phyloP scores from a whole-genome alignment of 306 rosid genomes.

The Vigna nakashimae region DNA sequence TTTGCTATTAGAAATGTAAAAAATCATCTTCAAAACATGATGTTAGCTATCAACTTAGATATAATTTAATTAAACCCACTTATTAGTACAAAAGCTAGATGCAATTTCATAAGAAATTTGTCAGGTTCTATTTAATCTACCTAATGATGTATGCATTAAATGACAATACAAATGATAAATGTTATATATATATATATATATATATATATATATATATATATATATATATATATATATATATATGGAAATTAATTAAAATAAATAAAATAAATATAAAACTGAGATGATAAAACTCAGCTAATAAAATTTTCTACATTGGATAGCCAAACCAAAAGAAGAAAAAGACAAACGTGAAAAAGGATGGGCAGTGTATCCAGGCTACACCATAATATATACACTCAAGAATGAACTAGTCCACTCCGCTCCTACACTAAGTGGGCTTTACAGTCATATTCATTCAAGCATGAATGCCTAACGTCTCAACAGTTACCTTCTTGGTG shows the following conservation, averaged over 20 bases:
- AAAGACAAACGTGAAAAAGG: slow-evolving; percentile 9
- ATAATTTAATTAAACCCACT: no score
- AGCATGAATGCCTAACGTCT: slow-evolving; percentile 12
- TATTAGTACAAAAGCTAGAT: no score
- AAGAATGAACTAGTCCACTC: slow-evolving; percentile 15
- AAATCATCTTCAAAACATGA: no score
- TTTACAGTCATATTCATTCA: slow-evolving; percentile 22
- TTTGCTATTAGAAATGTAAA: no score
- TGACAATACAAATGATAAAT: background rate
- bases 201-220: no score
- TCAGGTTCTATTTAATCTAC: no score
- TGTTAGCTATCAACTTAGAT: no score
- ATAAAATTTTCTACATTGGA: background rate
- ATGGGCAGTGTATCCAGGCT: slow-evolving; percentile 8
- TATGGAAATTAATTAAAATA: background rate
- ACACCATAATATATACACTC: slow-evolving; percentile 38
- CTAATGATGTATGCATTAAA: no score
- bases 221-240: no score
- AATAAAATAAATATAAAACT: background rate
- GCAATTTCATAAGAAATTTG: no score
- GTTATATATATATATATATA: background rate
- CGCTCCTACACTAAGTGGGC: slow-evolving; percentile 16
- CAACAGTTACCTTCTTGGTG: slow-evolving; percentile 20
- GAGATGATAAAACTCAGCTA: background rate
- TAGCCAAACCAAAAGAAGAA: background rate